Evolutionary conservation across 495 filamentous ascomycete genomes (phyloP).

Genomic region (Aspergillus nidulans): DNA sequence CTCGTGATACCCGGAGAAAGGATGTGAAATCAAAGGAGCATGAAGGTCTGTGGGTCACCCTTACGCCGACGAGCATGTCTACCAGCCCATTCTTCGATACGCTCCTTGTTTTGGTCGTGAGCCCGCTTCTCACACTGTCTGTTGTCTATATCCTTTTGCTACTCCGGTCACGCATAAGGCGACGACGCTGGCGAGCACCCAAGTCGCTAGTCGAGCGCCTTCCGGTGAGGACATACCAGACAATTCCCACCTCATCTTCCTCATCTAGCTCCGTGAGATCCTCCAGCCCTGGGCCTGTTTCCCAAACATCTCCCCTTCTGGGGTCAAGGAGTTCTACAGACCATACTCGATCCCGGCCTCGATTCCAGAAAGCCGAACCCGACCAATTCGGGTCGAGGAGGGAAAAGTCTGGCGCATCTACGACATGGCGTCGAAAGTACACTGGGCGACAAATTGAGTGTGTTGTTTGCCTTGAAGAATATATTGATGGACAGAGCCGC

Average conservation of each 20-base stretch:
- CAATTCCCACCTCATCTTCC: conserved; percentile 60
- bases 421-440: conserved; percentile 72
- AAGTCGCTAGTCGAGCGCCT: conserved; percentile 93
- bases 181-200: conserved; percentile 89
- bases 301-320: conserved; percentile 73
- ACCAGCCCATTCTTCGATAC: conserved; percentile 97
- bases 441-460: conserved; percentile 87
- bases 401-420: conserved; percentile 45
- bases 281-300: conserved; percentile 50
- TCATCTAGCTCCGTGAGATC: conserved; percentile 50
- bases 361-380: conserved; percentile 60
- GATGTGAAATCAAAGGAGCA: conserved; percentile 44
- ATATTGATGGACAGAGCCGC: conserved; percentile 85
- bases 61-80: conserved; percentile 85
- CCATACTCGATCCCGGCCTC: conserved; percentile 48
- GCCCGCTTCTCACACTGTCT: conserved; percentile 84
- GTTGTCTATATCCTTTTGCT: conserved; percentile 89
- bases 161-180: conserved; percentile 80
- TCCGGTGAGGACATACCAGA: conserved; percentile 93
- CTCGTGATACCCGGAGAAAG: conserved; percentile 9
- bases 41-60: conserved; percentile 90
- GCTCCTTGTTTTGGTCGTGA: conserved; percentile 85
- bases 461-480: conserved; percentile 97
- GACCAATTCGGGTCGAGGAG: conserved; percentile 33
- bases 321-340: conserved; percentile 20